Evolutionary conservation across 805 yeast species (phyloP).

Genomic region (Schizosaccharomyces lindneri): DNA sequence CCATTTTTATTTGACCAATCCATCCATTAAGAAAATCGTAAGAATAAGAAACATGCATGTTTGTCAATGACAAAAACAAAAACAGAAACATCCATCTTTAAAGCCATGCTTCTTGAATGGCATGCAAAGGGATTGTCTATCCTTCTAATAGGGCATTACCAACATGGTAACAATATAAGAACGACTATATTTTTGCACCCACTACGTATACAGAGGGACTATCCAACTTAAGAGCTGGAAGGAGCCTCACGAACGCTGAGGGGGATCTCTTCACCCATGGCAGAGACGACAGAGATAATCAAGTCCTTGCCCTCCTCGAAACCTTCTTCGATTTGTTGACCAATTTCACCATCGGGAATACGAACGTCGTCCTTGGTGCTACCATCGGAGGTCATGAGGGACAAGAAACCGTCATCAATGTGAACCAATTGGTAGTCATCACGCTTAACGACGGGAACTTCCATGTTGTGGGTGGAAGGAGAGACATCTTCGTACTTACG

Average conservation of each 20-base stretch:
- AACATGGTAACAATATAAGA: too few species aligned
- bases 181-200: too few species aligned
- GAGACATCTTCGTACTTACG: slow-evolving; percentile 99
- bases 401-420: slow-evolving; percentile 94
- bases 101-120: too few species aligned
- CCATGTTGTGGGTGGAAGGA: slow-evolving; percentile 99
- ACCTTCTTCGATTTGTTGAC: slow-evolving; percentile 73
- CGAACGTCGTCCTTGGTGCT: slow-evolving; percentile 97
- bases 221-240: slow-evolving; percentile 21
- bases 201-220: not conserved
- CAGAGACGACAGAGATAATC: slow-evolving; percentile 83
- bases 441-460: slow-evolving; percentile 93
- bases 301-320: slow-evolving; percentile 97
- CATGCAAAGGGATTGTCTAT: too few species aligned
- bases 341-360: slow-evolving; percentile 94
- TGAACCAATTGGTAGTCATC: slow-evolving; percentile 82
- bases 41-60: too few species aligned
- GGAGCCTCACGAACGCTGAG: slow-evolving; percentile 95
- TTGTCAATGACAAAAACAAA: too few species aligned
- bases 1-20: too few species aligned
- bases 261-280: slow-evolving; percentile 99
- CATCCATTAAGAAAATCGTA: too few species aligned
- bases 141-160: too few species aligned
- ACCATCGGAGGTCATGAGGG: slow-evolving; percentile 91
- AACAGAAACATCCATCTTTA: too few species aligned